Evolutionary conservation across 345 rosid genomes (phyloP).

Genomic region (Eutrema japonicum): DNA sequence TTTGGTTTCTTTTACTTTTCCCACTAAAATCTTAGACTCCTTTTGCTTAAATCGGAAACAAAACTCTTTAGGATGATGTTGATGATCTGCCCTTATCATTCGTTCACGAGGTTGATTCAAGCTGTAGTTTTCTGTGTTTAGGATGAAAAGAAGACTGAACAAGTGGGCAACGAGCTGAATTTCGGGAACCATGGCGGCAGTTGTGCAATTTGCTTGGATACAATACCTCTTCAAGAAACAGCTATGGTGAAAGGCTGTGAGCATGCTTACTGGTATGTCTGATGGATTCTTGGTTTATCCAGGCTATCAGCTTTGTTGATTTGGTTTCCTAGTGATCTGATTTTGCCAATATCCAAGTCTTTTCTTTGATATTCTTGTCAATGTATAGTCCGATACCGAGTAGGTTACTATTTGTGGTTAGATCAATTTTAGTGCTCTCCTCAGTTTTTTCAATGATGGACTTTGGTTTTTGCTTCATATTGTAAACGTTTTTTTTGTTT

Average conservation of each 20-base stretch:
- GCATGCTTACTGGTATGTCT: slow-evolving; percentile 92
- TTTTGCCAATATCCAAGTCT: neutral
- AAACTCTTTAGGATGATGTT: neutral
- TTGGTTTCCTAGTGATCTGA: slow-evolving; percentile 9
- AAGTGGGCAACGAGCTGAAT: slow-evolving; percentile 42
- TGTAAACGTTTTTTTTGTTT: neutral
- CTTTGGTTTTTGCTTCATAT: neutral
- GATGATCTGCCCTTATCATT: neutral
- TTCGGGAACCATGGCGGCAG: slow-evolving; percentile 71
- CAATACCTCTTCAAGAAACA: slow-evolving; percentile 81
- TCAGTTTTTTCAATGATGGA: neutral
- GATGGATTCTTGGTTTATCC: slow-evolving; percentile 7
- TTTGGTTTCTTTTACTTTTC: neutral
- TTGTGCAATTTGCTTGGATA: slow-evolving; percentile 88
- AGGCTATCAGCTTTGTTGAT: neutral
- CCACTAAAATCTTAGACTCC: neutral
- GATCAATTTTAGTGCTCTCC: neutral
- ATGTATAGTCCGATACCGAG: neutral
- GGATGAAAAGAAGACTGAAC: slow-evolving; percentile 49
- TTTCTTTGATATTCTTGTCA: neutral
- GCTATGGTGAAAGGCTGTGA: slow-evolving; percentile 96
- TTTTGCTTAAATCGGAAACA: neutral
- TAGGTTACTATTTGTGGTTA: neutral
- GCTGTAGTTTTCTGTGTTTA: slow-evolving; percentile 34
- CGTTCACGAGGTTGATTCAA: slow-evolving; percentile 7